Conservation (phyloP, 2,329 filamentous ascomycete species). For the Pseudocercospora macadamiae region DNA sequence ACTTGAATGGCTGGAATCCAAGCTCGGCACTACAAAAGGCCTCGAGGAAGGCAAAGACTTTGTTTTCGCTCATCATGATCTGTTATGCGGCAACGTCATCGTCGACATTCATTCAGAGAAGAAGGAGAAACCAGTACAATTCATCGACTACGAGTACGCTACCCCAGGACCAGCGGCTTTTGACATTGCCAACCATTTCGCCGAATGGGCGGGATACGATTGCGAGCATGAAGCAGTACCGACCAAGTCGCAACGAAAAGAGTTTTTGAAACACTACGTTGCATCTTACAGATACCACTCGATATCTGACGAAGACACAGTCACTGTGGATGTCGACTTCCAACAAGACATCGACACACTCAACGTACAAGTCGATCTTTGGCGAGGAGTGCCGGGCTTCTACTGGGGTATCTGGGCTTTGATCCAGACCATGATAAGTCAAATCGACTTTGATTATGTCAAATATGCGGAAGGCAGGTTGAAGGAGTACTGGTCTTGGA, state of each 20-base stretch:
- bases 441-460: slow-evolving; percentile 97
- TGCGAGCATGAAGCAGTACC: slow-evolving; percentile 88
- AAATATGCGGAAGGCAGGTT: slow-evolving; percentile 84
- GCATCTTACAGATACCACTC: slow-evolving; percentile 61
- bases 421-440: slow-evolving; percentile 90
- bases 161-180: slow-evolving; percentile 93
- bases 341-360: slow-evolving; percentile 70
- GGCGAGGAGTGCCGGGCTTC: slow-evolving; percentile 87
- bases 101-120: slow-evolving; percentile 49
- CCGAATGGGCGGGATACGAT: slow-evolving; percentile 96
- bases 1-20: slow-evolving; percentile 63
- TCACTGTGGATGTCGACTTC: slow-evolving; percentile 46
- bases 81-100: slow-evolving; percentile 96
- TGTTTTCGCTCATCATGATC: slow-evolving; percentile 92
- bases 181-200: slow-evolving; percentile 96
- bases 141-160: slow-evolving; percentile 99
- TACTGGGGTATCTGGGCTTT: slow-evolving; percentile 92
- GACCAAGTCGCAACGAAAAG: slow-evolving; percentile 71
- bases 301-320: slow-evolving; percentile 46
- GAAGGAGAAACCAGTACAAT: slow-evolving; percentile 59
- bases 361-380: slow-evolving; percentile 80
- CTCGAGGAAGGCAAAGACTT: slow-evolving; percentile 77
- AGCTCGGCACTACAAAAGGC: slow-evolving; percentile 76
- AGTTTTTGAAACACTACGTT: slow-evolving; percentile 85
- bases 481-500: slow-evolving; percentile 92